Conservation (phyloP, 306 rosid genomes). For the Leucaena leucocephala region DNA sequence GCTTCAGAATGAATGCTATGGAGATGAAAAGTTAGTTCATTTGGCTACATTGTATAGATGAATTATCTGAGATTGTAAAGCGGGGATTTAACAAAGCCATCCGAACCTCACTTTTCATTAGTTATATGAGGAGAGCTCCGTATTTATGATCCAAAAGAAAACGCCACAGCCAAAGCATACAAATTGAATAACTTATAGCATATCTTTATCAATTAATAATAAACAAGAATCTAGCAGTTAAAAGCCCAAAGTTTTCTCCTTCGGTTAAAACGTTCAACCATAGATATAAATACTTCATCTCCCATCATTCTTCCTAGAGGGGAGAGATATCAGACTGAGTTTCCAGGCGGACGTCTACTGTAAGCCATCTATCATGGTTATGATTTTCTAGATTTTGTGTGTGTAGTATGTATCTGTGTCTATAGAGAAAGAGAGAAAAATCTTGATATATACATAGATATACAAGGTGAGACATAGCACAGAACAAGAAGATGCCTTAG, state of each 20-base stretch:
- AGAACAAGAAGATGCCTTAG: neutral
- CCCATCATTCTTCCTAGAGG: neutral
- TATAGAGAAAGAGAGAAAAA: neutral
- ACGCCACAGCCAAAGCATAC: neutral
- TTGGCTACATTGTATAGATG: neutral
- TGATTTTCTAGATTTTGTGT: neutral
- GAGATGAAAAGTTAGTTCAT: neutral
- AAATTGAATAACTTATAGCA: neutral
- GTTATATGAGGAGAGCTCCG: neutral
- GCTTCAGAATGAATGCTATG: constrained; percentile 13
- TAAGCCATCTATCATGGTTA: neutral
- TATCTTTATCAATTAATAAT: too few species aligned
- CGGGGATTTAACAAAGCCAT: neutral
- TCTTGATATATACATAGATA: neutral
- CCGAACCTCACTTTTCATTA: neutral
- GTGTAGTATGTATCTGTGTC: neutral
- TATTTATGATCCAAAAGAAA: neutral
- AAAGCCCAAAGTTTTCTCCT: neutral
- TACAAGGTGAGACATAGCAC: neutral
- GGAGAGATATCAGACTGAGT: neutral
- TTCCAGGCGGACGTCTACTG: neutral
- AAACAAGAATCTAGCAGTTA: neutral
- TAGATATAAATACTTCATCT: neutral
- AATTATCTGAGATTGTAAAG: neutral
- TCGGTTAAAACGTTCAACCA: neutral